Conservation (phyloP, 192 early-diverging fungal genomes). For the Coemansia sp. region DNA sequence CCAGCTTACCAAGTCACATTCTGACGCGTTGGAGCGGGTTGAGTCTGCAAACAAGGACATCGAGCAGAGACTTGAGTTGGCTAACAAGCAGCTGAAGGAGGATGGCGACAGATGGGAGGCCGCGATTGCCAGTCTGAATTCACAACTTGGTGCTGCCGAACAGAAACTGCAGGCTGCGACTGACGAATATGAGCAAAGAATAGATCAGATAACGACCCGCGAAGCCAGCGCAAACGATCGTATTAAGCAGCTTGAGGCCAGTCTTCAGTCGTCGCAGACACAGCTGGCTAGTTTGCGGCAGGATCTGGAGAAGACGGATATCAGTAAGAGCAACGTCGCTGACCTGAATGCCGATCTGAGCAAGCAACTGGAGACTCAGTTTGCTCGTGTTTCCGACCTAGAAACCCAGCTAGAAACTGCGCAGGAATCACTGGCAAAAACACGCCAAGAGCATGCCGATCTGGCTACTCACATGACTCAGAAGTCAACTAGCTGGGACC, state of each 20-base stretch:
- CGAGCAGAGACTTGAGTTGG: not conserved
- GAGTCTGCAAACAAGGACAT: not conserved
- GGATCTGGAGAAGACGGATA: conserved; percentile 8
- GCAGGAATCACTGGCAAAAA: conserved; percentile 5
- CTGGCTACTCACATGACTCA: not conserved
- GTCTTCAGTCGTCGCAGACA: conserved; percentile 1
- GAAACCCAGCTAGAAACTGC: conserved; percentile 13
- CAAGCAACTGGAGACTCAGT: conserved; percentile 17
- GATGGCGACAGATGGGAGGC: not conserved
- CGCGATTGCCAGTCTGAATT: not conserved
- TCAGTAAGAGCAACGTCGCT: conserved; percentile 10
- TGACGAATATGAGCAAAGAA: not conserved
- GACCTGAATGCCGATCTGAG: conserved; percentile 19
- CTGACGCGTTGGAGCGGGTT: not conserved
- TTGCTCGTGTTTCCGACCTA: not conserved
- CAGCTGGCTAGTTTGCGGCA: conserved; percentile 7
- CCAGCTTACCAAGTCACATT: not conserved
- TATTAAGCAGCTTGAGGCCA: conserved; percentile 9
- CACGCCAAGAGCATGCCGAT: not conserved
- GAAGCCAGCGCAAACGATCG: conserved; percentile 4
- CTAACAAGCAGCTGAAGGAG: not conserved
- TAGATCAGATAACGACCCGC: not conserved
- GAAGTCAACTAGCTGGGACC: conserved; percentile 1
- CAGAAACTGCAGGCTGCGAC: not conserved
- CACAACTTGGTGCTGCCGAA: conserved; percentile 3